A percentile compares a stretch with the other conserved stretches of the same genome.
These are phyloP conservation scores for Infundibulicybe gibba DNA, from an alignment of 768 basidiomycete species.

Conservation along the genomic window DNA sequence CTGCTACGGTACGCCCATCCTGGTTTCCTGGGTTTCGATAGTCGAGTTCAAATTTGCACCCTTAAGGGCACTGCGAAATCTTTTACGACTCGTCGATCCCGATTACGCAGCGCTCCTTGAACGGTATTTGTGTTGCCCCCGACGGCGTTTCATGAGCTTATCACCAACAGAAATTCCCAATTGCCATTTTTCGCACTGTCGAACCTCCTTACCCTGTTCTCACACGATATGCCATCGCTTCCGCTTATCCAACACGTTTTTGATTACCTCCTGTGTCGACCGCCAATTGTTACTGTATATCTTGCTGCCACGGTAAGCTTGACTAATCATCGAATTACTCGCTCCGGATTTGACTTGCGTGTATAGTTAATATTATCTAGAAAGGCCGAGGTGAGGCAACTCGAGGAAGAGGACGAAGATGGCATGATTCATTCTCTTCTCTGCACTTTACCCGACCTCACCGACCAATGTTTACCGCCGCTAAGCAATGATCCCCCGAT, in stretches of 20 bases:
- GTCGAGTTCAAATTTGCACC: neutral
- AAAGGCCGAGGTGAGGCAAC: constrained; percentile 57
- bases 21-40: neutral
- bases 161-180: constrained; percentile 53
- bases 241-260: constrained; percentile 89
- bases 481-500: constrained; percentile 5
- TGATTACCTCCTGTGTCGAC: constrained; percentile 82
- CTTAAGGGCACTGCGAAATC: constrained; percentile 65
- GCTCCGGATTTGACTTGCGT: neutral
- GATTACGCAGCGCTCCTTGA: constrained; percentile 66
- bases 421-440: constrained; percentile 80
- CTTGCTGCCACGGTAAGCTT: constrained; percentile 73
- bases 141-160: constrained; percentile 1
- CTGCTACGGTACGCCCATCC: constrained; percentile 52
- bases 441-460: constrained; percentile 57
- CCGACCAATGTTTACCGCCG: constrained; percentile 31
- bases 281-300: constrained; percentile 80
- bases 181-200: constrained; percentile 89
- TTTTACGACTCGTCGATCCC: constrained; percentile 70
- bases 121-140: constrained; percentile 35
- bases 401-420: constrained; percentile 71
- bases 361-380: constrained; percentile 68
- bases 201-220: constrained; percentile 86
- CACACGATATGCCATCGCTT: constrained; percentile 90
- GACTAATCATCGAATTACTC: neutral